Percentiles rank a stretch among this genome's conserved stretches.
Conservation (phyloP, 1,284 basidiomycete species). For the Apiotrichum veenhuisii region DNA sequence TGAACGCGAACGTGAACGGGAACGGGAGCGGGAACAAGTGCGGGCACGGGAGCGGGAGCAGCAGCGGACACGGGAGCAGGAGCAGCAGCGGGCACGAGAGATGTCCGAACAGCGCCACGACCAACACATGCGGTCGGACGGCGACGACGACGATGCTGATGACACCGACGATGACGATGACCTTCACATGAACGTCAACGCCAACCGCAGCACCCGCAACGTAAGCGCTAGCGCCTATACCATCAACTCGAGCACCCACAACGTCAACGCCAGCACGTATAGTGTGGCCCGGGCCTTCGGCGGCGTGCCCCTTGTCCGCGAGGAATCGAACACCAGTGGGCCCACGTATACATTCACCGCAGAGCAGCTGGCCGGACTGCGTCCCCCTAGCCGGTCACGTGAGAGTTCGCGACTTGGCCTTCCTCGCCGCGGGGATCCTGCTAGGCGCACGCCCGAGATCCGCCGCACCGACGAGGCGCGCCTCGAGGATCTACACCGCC, state of each 20-base stretch:
- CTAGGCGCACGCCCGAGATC: background rate
- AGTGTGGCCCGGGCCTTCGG: background rate
- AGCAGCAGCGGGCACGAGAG: too few species aligned
- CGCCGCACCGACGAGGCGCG: too few species aligned
- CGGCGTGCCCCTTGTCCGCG: background rate
- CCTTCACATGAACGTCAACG: background rate
- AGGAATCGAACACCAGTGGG: background rate
- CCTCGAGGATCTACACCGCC: too few species aligned
- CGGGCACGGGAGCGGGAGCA: too few species aligned
- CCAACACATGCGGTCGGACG: too few species aligned
- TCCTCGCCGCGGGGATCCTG: background rate
- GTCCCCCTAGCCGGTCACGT: background rate
- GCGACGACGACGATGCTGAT: background rate
- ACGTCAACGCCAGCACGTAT: background rate
- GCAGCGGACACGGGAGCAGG: too few species aligned
- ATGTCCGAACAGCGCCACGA: too few species aligned
- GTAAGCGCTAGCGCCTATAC: too few species aligned
- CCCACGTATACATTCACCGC: constrained; percentile 3
- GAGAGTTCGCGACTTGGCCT: background rate
- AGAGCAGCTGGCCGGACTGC: background rate
- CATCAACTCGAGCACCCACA: background rate
- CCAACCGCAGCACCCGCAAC: too few species aligned
- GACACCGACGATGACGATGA: background rate
- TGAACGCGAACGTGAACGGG: too few species aligned
- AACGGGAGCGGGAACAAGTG: too few species aligned